These are phyloP conservation scores for Phyllosticta citrichinensis DNA, from an alignment of 2,329 filamentous ascomycete genomes.

Conservation along the genomic window DNA sequence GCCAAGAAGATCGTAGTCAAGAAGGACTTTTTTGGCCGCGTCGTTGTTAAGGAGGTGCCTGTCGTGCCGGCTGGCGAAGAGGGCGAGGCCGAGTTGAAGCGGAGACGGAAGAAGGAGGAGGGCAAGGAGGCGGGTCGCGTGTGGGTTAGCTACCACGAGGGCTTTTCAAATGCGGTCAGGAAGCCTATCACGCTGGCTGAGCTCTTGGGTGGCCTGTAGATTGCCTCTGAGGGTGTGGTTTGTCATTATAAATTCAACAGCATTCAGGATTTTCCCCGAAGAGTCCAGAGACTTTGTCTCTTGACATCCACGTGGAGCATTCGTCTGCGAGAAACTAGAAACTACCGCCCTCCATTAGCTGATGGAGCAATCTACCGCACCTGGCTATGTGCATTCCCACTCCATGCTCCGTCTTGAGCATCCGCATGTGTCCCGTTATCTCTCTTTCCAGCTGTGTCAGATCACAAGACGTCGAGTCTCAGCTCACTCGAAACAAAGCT, in stretches of 20 bases:
- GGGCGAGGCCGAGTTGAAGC: constrained; percentile 30
- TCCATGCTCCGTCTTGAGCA: too few species aligned
- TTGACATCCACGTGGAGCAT: too few species aligned
- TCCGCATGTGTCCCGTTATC: too few species aligned
- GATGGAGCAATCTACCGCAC: not conserved
- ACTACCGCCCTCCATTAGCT: not conserved
- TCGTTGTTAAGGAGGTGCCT: constrained; percentile 42
- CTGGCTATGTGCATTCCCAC: not conserved
- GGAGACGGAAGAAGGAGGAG: constrained; percentile 23
- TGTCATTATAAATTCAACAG: not conserved
- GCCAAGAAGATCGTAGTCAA: constrained; percentile 39
- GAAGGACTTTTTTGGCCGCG: constrained; percentile 76
- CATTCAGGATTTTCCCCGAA: not conserved
- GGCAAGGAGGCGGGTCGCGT: constrained; percentile 44
- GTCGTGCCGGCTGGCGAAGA: constrained; percentile 29
- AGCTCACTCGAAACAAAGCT: not conserved
- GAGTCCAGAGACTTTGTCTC: not conserved
- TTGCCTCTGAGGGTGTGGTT: not conserved
- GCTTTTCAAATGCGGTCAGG: constrained; percentile 81
- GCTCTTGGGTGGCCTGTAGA: constrained; percentile 56
- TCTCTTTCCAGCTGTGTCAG: too few species aligned
- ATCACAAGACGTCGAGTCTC: not conserved
- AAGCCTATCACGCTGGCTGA: constrained; percentile 78
- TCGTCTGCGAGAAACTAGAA: too few species aligned
- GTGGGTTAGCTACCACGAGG: constrained; percentile 86